phyloP scores from a whole-genome alignment of 352 stramenopile species.

The Plasmopara muralis region DNA sequence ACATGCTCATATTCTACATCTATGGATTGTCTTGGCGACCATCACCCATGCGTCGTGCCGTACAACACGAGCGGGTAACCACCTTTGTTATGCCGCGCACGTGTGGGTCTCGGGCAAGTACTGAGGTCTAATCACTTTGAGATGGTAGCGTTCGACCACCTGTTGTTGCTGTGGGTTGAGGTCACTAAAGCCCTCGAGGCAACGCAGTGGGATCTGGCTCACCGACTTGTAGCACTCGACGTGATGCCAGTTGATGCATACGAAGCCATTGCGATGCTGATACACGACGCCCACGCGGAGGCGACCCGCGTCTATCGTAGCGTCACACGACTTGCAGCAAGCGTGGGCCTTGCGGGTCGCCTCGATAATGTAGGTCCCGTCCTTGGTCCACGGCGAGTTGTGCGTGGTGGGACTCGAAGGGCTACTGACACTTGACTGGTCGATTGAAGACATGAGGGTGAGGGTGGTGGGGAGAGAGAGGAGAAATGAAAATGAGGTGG shows the following conservation, averaged over 20 bases:
- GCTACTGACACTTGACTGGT: conserved; percentile 27
- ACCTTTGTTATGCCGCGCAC: conserved; percentile 29
- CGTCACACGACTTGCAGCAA: conserved; percentile 72
- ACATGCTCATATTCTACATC: background rate
- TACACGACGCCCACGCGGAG: conserved; percentile 74
- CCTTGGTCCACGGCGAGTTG: conserved; percentile 64
- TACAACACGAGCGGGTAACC: background rate
- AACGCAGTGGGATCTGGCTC: conserved; percentile 45
- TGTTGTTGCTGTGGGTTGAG: conserved; percentile 49
- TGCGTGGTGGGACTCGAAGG: conserved; percentile 28
- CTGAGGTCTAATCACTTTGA: conserved; percentile 11
- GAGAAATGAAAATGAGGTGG: conserved; percentile 23
- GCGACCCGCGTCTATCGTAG: conserved; percentile 52
- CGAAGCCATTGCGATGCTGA: conserved; percentile 75
- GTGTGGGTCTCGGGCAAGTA: conserved; percentile 23
- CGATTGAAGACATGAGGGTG: conserved; percentile 23
- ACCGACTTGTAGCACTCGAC: conserved; percentile 71
- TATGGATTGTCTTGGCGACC: background rate
- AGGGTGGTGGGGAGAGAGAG: background rate
- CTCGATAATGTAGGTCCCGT: conserved; percentile 78
- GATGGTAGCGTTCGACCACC: conserved; percentile 43
- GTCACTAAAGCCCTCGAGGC: conserved; percentile 66
- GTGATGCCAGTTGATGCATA: conserved; percentile 84
- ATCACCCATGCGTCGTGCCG: no score
- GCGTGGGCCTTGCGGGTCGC: conserved; percentile 55